Base-by-base conservation (phyloP, 306 rosid genomes). In the Prunus campanulata region DNA sequence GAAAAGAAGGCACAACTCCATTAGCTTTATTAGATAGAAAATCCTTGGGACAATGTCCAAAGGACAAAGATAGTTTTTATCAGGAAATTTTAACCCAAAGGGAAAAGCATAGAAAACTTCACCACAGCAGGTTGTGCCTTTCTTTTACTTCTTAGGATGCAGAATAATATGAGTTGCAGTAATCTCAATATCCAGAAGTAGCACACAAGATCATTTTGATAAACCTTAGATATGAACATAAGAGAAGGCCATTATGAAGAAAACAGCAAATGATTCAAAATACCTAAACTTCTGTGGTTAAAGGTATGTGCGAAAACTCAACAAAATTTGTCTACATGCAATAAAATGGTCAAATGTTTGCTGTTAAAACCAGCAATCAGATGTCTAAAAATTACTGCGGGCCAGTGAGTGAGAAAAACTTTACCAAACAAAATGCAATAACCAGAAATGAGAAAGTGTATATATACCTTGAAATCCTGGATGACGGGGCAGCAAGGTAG, bases 401-500 rank as follows among this genome's bases (percentile, higher is more conserved):
- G 16, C 44, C 12, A 54, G 51, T 48, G 44, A 29, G 25, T 42
- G 35, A 22, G 63, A 57, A 13, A 57, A 44, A 8, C 32, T 54
- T 56, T 4, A 42, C 11, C 19, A 18, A 14, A 46, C 19, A 73
- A 44, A 59, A 30, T 24, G 65, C 32, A 44, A 66, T 3, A 39
- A 3, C 9, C 29, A 7, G 44, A 7, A 46, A 54, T 22, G 70
- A 60, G 35, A 56, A 15, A 70, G 56, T 2, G 30, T 49, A 60
- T 57, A 74, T 61, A 60, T 57, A 74, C 76, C 79, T 74, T 60
- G 11, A 39, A 2, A 25, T 0, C 39, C 25, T 39, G 5, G 5
- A 68, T n/a, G 20, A 18, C 44, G 35, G 27, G 63, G 74, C 61
- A 55, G 44, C 12, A 63, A 29, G 24, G 51, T 62, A 73, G 77